These are phyloP conservation scores for Clitoria ternatea DNA, from an alignment of 306 rosid species.

Conservation along the genomic window DNA sequence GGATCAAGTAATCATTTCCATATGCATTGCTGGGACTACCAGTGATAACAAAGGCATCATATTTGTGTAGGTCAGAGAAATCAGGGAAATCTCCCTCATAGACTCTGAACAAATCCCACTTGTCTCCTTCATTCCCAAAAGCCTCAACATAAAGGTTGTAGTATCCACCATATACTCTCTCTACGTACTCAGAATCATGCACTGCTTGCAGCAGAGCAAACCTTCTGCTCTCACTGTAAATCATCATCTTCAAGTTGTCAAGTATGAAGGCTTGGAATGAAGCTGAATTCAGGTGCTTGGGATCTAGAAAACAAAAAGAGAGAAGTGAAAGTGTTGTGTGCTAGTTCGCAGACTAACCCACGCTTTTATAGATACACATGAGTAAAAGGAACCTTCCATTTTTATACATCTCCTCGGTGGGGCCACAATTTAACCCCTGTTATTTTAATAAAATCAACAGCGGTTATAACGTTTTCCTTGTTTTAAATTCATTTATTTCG, in stretches of 20 bases:
- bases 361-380: not conserved
- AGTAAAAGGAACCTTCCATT: too few relatives aligned
- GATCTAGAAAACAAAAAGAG: not conserved
- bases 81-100: slow-evolving; percentile 61
- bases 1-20: slow-evolving; percentile 56
- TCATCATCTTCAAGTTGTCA: slow-evolving; percentile 6
- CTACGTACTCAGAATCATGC: slow-evolving; percentile 55
- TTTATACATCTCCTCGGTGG: too few relatives aligned
- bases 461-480: too few relatives aligned
- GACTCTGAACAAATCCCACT: slow-evolving; percentile 59
- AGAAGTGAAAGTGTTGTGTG: not conserved
- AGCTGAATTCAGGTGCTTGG: not conserved
- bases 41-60: slow-evolving; percentile 59
- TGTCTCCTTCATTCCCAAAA: slow-evolving; percentile 62
- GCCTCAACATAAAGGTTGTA: slow-evolving; percentile 47
- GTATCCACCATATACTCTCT: slow-evolving; percentile 58
- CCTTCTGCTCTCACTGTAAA: slow-evolving; percentile 19
- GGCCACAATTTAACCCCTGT: too few relatives aligned
- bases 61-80: slow-evolving; percentile 33
- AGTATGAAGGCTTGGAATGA: not conserved
- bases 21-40: slow-evolving; percentile 64
- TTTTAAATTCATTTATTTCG: too few relatives aligned
- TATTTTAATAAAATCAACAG: too few relatives aligned
- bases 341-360: too few relatives aligned
- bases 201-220: slow-evolving; percentile 55